Conservation (phyloP, 805 yeast species). For the Sugiyamaella marilandica region DNA sequence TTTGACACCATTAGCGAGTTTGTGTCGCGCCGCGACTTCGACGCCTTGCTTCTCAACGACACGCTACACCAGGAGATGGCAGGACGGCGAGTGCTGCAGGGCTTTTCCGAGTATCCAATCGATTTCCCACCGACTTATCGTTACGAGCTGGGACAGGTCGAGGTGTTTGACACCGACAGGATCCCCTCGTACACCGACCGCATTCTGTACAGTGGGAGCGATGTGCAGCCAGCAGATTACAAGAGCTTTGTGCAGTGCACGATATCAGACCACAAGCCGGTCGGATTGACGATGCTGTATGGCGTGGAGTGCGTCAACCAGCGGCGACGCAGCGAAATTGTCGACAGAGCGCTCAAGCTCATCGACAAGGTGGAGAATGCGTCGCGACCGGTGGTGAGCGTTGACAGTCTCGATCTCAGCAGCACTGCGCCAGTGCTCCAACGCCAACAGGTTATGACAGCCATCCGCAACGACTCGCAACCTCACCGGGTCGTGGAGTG, state of each 20-base stretch:
- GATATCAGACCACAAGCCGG: slow-evolving; percentile 58
- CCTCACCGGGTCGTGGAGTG: slow-evolving; percentile 31
- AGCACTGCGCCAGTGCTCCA: slow-evolving; percentile 27
- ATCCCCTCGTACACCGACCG: slow-evolving; percentile 60
- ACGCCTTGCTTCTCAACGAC: slow-evolving; percentile 40
- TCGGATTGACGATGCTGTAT: slow-evolving; percentile 36
- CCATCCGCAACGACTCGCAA: slow-evolving; percentile 27
- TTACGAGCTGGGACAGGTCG: slow-evolving; percentile 28
- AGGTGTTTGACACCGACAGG: slow-evolving; percentile 28
- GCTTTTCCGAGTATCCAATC: slow-evolving; percentile 46
- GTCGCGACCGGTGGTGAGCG: slow-evolving; percentile 38
- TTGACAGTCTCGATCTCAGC: slow-evolving; percentile 34
- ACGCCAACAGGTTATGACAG: slow-evolving; percentile 23
- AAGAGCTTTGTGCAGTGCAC: slow-evolving; percentile 26
- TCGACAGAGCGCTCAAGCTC: slow-evolving; percentile 37
- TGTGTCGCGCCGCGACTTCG: slow-evolving; percentile 31
- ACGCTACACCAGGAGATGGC: slow-evolving; percentile 37
- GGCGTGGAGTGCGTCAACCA: slow-evolving; percentile 37
- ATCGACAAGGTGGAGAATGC: slow-evolving; percentile 44
- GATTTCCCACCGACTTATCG: slow-evolving; percentile 55
- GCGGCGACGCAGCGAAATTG: slow-evolving; percentile 33
- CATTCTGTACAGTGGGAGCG: slow-evolving; percentile 35
- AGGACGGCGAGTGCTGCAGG: slow-evolving; percentile 36
- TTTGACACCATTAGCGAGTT: slow-evolving; percentile 30
- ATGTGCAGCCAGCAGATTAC: slow-evolving; percentile 24